Base-by-base conservation (phyloP, 2,329 filamentous ascomycete species). In the Fusarium gaditjirri region DNA sequence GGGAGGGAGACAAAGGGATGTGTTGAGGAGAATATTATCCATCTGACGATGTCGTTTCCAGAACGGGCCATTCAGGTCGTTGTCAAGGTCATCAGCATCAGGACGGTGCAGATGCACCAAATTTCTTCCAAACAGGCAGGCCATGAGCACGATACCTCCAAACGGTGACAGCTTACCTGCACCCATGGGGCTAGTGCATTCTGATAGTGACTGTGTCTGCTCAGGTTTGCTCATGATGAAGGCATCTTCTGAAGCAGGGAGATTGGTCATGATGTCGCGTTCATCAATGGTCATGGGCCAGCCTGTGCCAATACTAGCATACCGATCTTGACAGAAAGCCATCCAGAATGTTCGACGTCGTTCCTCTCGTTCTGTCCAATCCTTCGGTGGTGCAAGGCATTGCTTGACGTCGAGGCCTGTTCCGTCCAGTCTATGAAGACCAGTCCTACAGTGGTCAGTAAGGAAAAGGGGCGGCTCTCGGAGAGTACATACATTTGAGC, bases 221-320 rank as follows among this genome's bases (percentile, higher is more conserved):
- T 95, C 91, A 5, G 93, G 90, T 50, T 90, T 92, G 82, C 93
- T 94, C 83, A 92, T 91, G 25, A 95, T 88, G 77, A 93, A 99
- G 2, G 94, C 91, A 55, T 97, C 93, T 65, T 98, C 95, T 2
- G 92, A 92, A 4, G 92, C 85, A 5, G 96, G 96, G 31, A 99
- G 85, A 73, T 94, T 92, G 29, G 94, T 97, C 83, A 93, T 86
- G 73, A 98, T 93, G 84, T 99, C 96, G 78, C 88, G 89, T 82
- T 99, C 96, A 72, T 98, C 95, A 60, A 98, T 89, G 2, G 89
- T 91, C 93, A 98, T 95, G 2, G 96, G 96, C 96, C 96, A 98
- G 11, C 96, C 96, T 5, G 96, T 98, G 38, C 96, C 96, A 62
- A 98, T 96, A 77, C 94, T 98, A 10, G 94, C 93, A 82, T 97